phyloP scores from a whole-genome alignment of 106 monocot genomes.

The Allium fistulosum region DNA sequence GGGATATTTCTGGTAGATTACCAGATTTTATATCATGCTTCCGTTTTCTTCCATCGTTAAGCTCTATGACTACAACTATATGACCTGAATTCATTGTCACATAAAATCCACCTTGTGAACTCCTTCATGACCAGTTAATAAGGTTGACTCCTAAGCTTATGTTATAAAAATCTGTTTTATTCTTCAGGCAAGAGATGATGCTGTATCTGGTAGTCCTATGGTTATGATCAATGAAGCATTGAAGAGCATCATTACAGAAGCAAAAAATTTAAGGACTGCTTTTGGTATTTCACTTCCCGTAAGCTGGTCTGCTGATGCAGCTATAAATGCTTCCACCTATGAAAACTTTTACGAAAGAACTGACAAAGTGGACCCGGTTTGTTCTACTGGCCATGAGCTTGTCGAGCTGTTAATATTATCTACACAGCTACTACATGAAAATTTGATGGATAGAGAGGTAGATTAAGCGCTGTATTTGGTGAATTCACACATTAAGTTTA shows the following conservation, averaged over 20 bases:
- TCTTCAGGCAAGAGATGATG: conserved; percentile 31
- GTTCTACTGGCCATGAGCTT: conserved; percentile 62
- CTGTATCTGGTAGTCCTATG: no score
- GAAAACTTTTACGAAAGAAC: conserved; percentile 27
- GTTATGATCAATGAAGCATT: conserved; percentile 19
- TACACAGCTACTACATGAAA: conserved; percentile 35
- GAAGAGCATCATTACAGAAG: conserved; percentile 35
- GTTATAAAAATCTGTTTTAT: not conserved
- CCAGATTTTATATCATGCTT: no score
- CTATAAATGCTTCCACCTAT: conserved; percentile 20
- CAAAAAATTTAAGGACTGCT: conserved; percentile 51
- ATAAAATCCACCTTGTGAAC: no score
- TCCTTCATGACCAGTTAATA: no score
- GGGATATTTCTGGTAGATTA: no score
- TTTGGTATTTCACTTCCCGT: conserved; percentile 50
- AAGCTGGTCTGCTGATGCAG: conserved; percentile 56
- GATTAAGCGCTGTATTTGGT: not conserved
- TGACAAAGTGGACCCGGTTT: conserved; percentile 32
- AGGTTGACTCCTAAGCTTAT: no score
- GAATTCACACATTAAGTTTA: no score
- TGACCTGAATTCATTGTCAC: no score
- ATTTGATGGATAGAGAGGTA: not conserved
- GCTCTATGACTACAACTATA: no score
- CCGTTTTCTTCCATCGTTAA: no score
- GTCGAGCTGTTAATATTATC: conserved; percentile 75